Conservation (phyloP, 768 basidiomycete genomes). For the Macrolepiota albuminosa region DNA sequence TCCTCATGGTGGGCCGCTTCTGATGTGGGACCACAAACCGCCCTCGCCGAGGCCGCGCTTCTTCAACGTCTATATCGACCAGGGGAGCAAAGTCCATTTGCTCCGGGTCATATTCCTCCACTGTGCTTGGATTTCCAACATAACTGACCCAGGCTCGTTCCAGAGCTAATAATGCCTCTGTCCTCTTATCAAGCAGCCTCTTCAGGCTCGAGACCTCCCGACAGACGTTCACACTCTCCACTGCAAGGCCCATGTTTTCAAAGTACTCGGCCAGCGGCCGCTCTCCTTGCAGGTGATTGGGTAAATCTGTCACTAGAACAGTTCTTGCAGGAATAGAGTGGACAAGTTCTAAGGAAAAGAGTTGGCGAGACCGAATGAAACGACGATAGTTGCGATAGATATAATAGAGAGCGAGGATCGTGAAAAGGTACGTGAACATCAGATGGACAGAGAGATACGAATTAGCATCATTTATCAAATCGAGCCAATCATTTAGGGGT, state of each 20-base stretch:
- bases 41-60: conserved; percentile 41
- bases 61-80: conserved; percentile 48
- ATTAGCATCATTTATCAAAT: conserved; percentile 86
- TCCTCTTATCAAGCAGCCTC: conserved; percentile 70
- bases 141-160: conserved; percentile 88
- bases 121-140: conserved; percentile 89
- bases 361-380: conserved; percentile 86
- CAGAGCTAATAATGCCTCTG: conserved; percentile 70
- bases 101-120: conserved; percentile 78
- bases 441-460: conserved; percentile 87
- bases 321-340: conserved; percentile 94
- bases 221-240: conserved; percentile 90
- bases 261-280: conserved; percentile 89
- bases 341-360: conserved; percentile 91
- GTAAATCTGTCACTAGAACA: conserved; percentile 81
- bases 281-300: conserved; percentile 81
- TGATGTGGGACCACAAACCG: conserved; percentile 71
- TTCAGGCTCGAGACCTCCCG: conserved; percentile 77
- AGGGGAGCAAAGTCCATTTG: conserved; percentile 42
- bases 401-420: conserved; percentile 78
- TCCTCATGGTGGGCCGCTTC: conserved; percentile 70
- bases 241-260: conserved; percentile 79
- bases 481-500: conserved; percentile 64
- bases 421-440: conserved; percentile 92
- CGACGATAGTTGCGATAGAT: conserved; percentile 86